These are phyloP conservation scores for Xylariaceae sp. DNA, from an alignment of 2,329 filamentous ascomycete genomes.

Conservation along the genomic window DNA sequence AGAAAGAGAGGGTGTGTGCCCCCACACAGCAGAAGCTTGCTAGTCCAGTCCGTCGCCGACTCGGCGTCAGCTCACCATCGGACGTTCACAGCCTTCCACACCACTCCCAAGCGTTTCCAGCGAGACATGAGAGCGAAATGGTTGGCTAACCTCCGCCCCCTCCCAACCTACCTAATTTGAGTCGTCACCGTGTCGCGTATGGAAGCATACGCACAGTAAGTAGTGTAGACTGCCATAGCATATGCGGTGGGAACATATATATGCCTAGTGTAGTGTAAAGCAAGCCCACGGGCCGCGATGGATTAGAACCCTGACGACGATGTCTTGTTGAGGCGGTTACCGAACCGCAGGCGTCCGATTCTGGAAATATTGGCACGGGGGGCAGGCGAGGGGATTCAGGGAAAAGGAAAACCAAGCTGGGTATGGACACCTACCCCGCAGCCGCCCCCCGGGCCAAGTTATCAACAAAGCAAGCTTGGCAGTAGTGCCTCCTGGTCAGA, in stretches of 20 bases:
- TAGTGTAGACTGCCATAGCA: background rate
- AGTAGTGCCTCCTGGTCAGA: background rate
- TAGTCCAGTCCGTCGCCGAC: slow-evolving; percentile 5
- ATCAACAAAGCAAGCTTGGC: background rate
- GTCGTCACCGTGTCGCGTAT: background rate
- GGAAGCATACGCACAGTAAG: background rate
- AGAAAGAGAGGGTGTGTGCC: slow-evolving; percentile 1
- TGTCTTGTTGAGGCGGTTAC: slow-evolving; percentile 14
- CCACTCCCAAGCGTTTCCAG: slow-evolving; percentile 2
- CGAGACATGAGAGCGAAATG: slow-evolving; percentile 4
- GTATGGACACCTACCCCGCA: slow-evolving; percentile 13
- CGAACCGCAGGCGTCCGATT: slow-evolving; percentile 10
- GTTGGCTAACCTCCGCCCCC: slow-evolving; percentile 10
- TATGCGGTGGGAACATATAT: background rate
- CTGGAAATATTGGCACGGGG: slow-evolving; percentile 10
- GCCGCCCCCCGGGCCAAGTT: slow-evolving; percentile 1
- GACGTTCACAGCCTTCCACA: slow-evolving; percentile 1
- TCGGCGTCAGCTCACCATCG: slow-evolving; percentile 12
- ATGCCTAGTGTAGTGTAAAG: background rate
- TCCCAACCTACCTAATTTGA: slow-evolving; percentile 3
- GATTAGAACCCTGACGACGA: slow-evolving; percentile 1
- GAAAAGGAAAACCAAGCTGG: background rate
- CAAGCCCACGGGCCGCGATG: slow-evolving; percentile 1
- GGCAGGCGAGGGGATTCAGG: background rate
- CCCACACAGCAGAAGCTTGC: slow-evolving; percentile 8